These are phyloP conservation scores for Solanum okadae DNA, from an alignment of 257 asterid genomes.

Conservation along the genomic window DNA sequence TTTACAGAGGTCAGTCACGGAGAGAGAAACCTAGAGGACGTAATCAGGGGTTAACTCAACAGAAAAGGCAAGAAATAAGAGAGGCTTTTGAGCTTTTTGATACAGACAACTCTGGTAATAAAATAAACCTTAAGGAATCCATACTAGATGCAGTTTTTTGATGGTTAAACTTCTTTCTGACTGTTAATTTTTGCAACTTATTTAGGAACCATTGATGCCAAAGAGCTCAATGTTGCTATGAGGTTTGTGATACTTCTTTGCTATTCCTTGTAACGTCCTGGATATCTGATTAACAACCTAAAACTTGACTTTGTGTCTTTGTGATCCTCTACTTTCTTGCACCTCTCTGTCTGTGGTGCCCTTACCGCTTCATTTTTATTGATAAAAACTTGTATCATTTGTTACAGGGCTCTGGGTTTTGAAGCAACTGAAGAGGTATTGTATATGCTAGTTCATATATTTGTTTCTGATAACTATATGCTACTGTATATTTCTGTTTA, in stretches of 20 bases:
- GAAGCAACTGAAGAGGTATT: slow-evolving; percentile 91
- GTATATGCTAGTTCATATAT: neutral
- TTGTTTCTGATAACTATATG: neutral
- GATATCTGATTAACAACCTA: neutral
- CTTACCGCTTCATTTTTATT: neutral
- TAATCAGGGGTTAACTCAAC: slow-evolving; percentile 63
- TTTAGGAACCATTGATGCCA: slow-evolving; percentile 89
- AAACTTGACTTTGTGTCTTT: neutral
- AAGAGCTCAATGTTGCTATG: slow-evolving; percentile 96
- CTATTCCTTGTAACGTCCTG: neutral
- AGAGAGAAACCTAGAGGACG: slow-evolving; percentile 75
- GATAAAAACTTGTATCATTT: slow-evolving; percentile 7
- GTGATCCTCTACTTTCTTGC: neutral
- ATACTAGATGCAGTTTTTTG: neutral
- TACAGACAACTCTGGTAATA: slow-evolving; percentile 83
- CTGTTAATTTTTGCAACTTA: neutral
- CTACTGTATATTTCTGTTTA: neutral
- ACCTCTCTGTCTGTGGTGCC: neutral
- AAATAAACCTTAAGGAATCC: neutral
- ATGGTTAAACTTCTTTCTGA: neutral
- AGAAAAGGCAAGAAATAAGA: slow-evolving; percentile 81
- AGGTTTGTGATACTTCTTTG: slow-evolving; percentile 32
- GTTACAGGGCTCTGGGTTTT: slow-evolving; percentile 92
- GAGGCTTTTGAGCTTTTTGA: slow-evolving; percentile 90
- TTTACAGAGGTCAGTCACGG: slow-evolving; percentile 44